Conservation (phyloP, 148 eudicot genomes). For the Talinum fruticosum region DNA sequence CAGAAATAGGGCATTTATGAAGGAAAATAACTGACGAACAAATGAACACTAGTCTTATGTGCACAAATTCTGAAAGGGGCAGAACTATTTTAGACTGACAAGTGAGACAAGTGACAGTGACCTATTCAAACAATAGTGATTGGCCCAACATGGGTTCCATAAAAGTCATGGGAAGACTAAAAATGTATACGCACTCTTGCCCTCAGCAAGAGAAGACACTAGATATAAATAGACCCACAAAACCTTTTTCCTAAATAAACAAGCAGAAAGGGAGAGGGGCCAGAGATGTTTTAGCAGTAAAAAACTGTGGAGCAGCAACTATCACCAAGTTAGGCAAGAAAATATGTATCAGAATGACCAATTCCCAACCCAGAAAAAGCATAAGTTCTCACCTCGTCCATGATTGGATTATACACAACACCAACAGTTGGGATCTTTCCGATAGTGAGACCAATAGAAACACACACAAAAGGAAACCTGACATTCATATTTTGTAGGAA, state of each 20-base stretch:
- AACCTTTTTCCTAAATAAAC: background rate
- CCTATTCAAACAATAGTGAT: background rate
- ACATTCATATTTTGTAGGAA: slow-evolving; percentile 18
- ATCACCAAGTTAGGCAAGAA: background rate
- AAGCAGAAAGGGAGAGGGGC: background rate
- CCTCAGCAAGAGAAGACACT: background rate
- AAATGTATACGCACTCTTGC: background rate
- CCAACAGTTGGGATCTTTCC: slow-evolving; percentile 74
- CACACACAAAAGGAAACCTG: slow-evolving; percentile 96
- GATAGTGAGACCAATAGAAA: slow-evolving; percentile 90
- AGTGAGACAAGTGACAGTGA: background rate
- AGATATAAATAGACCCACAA: background rate
- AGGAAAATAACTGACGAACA: background rate
- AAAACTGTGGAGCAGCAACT: too few species aligned
- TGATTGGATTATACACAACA: slow-evolving; percentile 89
- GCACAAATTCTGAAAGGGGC: background rate
- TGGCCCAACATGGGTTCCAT: background rate
- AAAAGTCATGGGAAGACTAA: background rate
- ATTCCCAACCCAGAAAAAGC: background rate
- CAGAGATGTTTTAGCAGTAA: background rate
- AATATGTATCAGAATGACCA: background rate
- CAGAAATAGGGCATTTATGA: too few species aligned
- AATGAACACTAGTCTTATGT: background rate
- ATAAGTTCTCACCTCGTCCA: slow-evolving; percentile 64
- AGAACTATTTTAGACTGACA: slow-evolving; percentile 1